A percentile compares a stretch with the other conserved stretches of the same genome.
Evolutionary conservation across 2,329 filamentous ascomycete species (phyloP).

Genomic region (Colletotrichum trifolii): DNA sequence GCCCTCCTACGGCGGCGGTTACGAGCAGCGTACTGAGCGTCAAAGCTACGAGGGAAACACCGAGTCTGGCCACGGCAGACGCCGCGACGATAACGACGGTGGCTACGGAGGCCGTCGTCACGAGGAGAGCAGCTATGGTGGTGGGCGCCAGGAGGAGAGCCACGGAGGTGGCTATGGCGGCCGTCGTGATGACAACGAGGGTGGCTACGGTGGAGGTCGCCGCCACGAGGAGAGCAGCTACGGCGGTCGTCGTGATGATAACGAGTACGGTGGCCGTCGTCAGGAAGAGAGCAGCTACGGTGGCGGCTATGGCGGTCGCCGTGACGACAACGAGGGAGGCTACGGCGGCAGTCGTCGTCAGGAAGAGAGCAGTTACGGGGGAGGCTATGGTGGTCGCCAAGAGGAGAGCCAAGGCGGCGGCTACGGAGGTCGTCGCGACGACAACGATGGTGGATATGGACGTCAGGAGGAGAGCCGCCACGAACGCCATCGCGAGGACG

Average conservation of each 20-base stretch:
- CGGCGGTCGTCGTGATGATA: conserved; percentile 38
- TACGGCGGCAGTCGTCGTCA: conserved; percentile 39
- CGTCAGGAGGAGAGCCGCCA: conserved; percentile 33
- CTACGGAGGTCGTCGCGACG: conserved; percentile 38
- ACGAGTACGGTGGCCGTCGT: conserved; percentile 37
- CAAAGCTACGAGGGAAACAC: conserved; percentile 55
- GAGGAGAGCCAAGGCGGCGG: conserved; percentile 38
- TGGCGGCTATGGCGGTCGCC: conserved; percentile 39
- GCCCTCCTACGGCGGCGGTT: conserved; percentile 63
- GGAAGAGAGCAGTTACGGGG: conserved; percentile 13
- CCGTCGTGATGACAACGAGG: conserved; percentile 39
- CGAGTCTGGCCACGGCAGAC: conserved; percentile 39
- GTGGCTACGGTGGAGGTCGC: conserved; percentile 41
- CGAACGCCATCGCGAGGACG: conserved; percentile 37
- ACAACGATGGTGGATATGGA: conserved; percentile 38
- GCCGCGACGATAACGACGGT: conserved; percentile 38
- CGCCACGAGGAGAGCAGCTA: conserved; percentile 21
- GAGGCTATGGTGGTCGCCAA: conserved; percentile 27
- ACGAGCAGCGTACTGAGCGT: conserved; percentile 68
- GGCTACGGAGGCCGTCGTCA: conserved; percentile 41
- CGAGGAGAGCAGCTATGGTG: conserved; percentile 29
- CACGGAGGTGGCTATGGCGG: conserved; percentile 38
- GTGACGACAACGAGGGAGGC: conserved; percentile 36
- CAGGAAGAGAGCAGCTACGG: conserved; percentile 39
- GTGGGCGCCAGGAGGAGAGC: conserved; percentile 22